Percentiles rank a stretch among this genome's conserved stretches.
Conservation (phyloP, 2,329 filamentous ascomycete species). For the Ceratocystiopsis minuta region DNA sequence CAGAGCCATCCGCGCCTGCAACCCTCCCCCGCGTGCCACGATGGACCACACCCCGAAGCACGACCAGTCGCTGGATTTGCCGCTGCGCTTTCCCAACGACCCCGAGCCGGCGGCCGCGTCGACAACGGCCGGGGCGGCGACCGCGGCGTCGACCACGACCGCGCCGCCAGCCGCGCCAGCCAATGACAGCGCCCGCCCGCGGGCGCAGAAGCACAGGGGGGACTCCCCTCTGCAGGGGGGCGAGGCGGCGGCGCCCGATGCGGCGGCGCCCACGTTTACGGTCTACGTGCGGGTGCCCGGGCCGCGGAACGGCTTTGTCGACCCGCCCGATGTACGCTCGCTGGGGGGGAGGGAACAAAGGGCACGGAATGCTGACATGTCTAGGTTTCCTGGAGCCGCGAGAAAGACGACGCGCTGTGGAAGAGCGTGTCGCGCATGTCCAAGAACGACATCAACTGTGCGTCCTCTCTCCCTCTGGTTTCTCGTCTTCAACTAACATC, state of each 20-base stretch:
- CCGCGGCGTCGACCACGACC: not conserved
- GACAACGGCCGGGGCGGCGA: not conserved
- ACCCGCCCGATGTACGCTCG: slow-evolving; percentile 59
- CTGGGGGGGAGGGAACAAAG: not conserved
- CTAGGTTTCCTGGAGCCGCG: slow-evolving; percentile 72
- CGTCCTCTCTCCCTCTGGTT: slow-evolving; percentile 10
- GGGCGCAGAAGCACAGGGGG: not conserved
- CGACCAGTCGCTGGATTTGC: slow-evolving; percentile 7
- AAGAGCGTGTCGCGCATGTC: slow-evolving; percentile 68
- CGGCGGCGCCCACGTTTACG: slow-evolving; percentile 41
- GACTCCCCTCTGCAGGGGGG: too few relatives aligned
- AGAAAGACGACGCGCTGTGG: slow-evolving; percentile 81
- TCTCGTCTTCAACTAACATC: not conserved
- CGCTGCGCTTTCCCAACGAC: slow-evolving; percentile 8
- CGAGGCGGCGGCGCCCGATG: too few relatives aligned
- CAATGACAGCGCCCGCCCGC: not conserved
- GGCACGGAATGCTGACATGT: not conserved
- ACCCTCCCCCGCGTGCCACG: too few relatives aligned
- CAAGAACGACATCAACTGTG: slow-evolving; percentile 78
- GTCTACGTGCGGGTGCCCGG: slow-evolving; percentile 85
- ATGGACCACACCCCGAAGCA: slow-evolving; percentile 1
- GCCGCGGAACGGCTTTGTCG: slow-evolving; percentile 68
- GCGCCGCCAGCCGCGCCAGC: not conserved
- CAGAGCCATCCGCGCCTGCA: too few relatives aligned
- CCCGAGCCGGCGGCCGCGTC: not conserved